Evolutionary conservation across 2,329 filamentous ascomycete species (phyloP).

Genomic region (Colletotrichum filicis): DNA sequence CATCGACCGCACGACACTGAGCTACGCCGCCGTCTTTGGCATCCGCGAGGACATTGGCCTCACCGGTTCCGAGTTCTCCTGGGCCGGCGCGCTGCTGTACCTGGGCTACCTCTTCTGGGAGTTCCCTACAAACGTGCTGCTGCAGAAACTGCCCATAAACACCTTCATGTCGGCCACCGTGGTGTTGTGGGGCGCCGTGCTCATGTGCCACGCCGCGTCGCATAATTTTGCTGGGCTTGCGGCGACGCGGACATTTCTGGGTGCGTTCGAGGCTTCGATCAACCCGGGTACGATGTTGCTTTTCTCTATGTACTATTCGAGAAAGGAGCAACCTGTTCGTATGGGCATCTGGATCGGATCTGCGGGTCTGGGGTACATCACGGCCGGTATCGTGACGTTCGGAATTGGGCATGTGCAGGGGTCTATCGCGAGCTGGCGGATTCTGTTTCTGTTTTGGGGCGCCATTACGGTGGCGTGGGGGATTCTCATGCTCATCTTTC

Average conservation of each 20-base stretch:
- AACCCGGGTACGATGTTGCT: slow-evolving; percentile 58
- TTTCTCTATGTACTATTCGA: slow-evolving; percentile 58
- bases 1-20: slow-evolving; percentile 20
- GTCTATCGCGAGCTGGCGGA: slow-evolving; percentile 49
- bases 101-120: slow-evolving; percentile 71
- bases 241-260: slow-evolving; percentile 36
- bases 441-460: slow-evolving; percentile 71
- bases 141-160: slow-evolving; percentile 54
- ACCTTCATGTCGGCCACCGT: slow-evolving; percentile 38
- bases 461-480: slow-evolving; percentile 68
- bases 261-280: slow-evolving; percentile 40
- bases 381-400: slow-evolving; percentile 66
- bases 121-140: slow-evolving; percentile 66
- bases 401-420: slow-evolving; percentile 64
- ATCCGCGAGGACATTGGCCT: slow-evolving; percentile 60
- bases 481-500: slow-evolving; percentile 67
- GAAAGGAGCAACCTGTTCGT: slow-evolving; percentile 68
- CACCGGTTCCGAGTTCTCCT: slow-evolving; percentile 64
- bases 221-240: slow-evolving; percentile 34
- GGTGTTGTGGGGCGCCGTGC: slow-evolving; percentile 55
- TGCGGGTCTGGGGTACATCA: slow-evolving; percentile 66
- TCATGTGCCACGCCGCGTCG: slow-evolving; percentile 43
- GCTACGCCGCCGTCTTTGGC: slow-evolving; percentile 65
- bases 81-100: slow-evolving; percentile 67
- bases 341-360: slow-evolving; percentile 74